Conservation (phyloP, 768 basidiomycete genomes). For the Russula olivacea region DNA sequence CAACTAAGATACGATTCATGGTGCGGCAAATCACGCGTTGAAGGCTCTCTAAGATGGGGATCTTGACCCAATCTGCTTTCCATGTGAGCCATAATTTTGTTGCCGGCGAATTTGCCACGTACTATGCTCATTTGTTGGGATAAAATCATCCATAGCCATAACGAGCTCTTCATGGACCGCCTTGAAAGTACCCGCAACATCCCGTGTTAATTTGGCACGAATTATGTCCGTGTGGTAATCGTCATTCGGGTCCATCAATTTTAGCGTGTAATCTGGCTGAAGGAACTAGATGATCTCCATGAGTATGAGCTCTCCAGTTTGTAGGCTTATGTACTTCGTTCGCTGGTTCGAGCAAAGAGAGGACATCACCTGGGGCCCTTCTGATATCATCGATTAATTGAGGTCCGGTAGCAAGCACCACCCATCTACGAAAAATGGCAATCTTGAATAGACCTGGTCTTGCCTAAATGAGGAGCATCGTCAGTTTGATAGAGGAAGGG, state of each 20-base stretch:
- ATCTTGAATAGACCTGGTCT: no score
- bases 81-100: neutral
- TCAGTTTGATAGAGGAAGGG: no score
- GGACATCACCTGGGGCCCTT: neutral
- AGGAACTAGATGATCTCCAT: neutral
- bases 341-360: neutral
- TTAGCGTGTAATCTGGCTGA: neutral
- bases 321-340: neutral
- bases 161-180: neutral
- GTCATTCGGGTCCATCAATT: neutral
- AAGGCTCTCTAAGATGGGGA: neutral
- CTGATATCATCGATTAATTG: neutral
- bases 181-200: neutral
- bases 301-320: neutral
- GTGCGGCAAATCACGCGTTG: neutral
- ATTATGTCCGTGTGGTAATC: neutral
- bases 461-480: no score
- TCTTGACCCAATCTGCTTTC: neutral
- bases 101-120: neutral
- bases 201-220: slow-evolving; percentile 1
- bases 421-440: neutral
- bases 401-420: neutral
- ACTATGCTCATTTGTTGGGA: neutral
- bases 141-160: neutral
- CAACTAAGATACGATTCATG: neutral